Conservation (phyloP, 23 red algal genomes). For the Gracilaria gracilis region DNA sequence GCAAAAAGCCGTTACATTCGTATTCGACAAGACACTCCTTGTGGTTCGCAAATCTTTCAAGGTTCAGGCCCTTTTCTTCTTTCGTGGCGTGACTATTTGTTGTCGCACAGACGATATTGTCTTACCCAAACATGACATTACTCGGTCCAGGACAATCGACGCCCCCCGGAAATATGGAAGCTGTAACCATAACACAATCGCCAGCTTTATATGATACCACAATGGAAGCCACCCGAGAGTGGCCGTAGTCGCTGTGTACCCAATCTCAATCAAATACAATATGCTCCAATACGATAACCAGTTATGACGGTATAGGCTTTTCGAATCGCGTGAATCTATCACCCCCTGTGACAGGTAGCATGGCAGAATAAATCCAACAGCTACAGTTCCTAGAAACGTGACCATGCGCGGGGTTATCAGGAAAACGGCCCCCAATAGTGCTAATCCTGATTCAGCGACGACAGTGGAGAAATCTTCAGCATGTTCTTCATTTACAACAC, state of each 20-base stretch:
- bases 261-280: slow-evolving; percentile 46
- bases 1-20: neutral
- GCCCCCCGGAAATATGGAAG: slow-evolving; percentile 68
- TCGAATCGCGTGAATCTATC: slow-evolving; percentile 31
- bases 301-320: slow-evolving; percentile 45
- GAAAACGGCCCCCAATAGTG: slow-evolving; percentile 47
- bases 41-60: neutral
- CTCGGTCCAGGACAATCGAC: slow-evolving; percentile 32
- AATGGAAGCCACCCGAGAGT: slow-evolving; percentile 68
- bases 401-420: slow-evolving; percentile 68
- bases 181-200: slow-evolving; percentile 69
- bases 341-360: slow-evolving; percentile 36
- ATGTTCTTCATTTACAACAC: slow-evolving; percentile 27
- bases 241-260: neutral
- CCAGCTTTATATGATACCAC: slow-evolving; percentile 80
- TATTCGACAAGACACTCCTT: neutral
- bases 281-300: slow-evolving; percentile 77
- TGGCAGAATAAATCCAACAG: slow-evolving; percentile 50
- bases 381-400: slow-evolving; percentile 70
- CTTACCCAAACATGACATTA: slow-evolving; percentile 30
- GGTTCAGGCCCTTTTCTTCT: slow-evolving; percentile 33
- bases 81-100: slow-evolving; percentile 53
- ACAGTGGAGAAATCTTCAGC: slow-evolving; percentile 8
- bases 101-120: slow-evolving; percentile 32
- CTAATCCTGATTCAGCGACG: slow-evolving; percentile 44